Conservation (phyloP, 805 yeast genomes). For the Geotrichum ghanense region DNA sequence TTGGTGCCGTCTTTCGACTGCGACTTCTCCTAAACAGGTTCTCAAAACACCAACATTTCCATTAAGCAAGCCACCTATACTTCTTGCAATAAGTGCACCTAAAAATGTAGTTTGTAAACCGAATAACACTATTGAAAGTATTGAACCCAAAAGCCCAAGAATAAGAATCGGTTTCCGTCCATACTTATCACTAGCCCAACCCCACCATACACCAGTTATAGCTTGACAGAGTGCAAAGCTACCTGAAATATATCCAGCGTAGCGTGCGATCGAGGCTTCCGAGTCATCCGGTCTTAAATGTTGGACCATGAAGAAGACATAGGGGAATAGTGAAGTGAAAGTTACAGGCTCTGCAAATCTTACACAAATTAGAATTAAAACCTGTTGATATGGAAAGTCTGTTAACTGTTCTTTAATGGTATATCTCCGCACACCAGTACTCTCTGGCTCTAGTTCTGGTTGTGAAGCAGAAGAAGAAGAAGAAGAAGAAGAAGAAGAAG, state of each 20-base stretch:
- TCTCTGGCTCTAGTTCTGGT: background rate
- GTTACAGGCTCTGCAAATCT: constrained; percentile 54
- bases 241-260: constrained; percentile 52
- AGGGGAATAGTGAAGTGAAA: constrained; percentile 53
- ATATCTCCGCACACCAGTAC: constrained; percentile 2
- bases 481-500: constrained; percentile 4
- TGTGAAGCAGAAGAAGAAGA: constrained; percentile 1
- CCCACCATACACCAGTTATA: constrained; percentile 50
- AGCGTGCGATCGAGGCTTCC: constrained; percentile 40
- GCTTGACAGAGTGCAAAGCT: constrained; percentile 54
- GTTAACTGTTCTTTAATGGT: constrained; percentile 34
- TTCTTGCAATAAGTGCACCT: constrained; percentile 42
- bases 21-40: constrained; percentile 51
- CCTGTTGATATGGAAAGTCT: constrained; percentile 47
- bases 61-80: constrained; percentile 44
- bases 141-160: constrained; percentile 42
- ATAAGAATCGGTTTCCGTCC: constrained; percentile 48
- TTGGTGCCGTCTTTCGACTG: constrained; percentile 44
- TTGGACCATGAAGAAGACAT: constrained; percentile 50
- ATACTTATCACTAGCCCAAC: constrained; percentile 38
- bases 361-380: constrained; percentile 31
- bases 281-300: constrained; percentile 41
- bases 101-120: constrained; percentile 44
- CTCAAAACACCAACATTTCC: constrained; percentile 58
- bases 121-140: constrained; percentile 35